Conservation (phyloP, 2,329 filamentous ascomycete genomes). For the Huntiella moniliformis region DNA sequence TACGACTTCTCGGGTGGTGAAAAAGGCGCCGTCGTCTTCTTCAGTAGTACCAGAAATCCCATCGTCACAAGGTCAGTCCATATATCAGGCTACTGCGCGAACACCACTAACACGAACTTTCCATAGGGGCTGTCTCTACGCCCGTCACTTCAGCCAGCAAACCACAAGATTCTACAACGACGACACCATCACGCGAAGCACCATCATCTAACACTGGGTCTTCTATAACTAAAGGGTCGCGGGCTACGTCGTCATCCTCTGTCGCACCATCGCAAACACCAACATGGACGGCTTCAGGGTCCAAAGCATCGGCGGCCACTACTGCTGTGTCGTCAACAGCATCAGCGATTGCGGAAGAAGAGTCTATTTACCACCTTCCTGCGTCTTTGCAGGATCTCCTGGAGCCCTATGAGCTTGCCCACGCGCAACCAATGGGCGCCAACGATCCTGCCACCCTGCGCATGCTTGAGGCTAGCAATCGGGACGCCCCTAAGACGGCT, state of each 20-base stretch:
- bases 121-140: too few species aligned
- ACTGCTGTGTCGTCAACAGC: constrained; percentile 12
- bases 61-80: constrained; percentile 24
- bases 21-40: constrained; percentile 22
- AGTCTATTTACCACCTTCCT: constrained; percentile 85
- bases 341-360: constrained; percentile 30
- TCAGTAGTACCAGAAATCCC: constrained; percentile 23
- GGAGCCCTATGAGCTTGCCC: constrained; percentile 74
- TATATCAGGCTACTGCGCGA: not conserved
- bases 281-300: too few species aligned
- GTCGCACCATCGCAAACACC: too few species aligned
- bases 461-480: constrained; percentile 58
- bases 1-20: constrained; percentile 6
- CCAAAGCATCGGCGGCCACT: not conserved
- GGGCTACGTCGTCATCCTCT: too few species aligned
- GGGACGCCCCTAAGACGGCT: constrained; percentile 50
- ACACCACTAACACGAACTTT: too few species aligned
- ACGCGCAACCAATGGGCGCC: constrained; percentile 43
- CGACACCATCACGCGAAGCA: not conserved
- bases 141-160: not conserved
- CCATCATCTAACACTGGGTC: not conserved
- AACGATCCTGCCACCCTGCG: constrained; percentile 49
- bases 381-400: constrained; percentile 76
- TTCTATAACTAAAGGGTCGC: not conserved
- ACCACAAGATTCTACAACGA: not conserved